Percentiles rank a stretch among this genome's conserved stretches.
Conservation (phyloP, 1,139 yeast species). For the Scheffersomyces segobiensis region DNA sequence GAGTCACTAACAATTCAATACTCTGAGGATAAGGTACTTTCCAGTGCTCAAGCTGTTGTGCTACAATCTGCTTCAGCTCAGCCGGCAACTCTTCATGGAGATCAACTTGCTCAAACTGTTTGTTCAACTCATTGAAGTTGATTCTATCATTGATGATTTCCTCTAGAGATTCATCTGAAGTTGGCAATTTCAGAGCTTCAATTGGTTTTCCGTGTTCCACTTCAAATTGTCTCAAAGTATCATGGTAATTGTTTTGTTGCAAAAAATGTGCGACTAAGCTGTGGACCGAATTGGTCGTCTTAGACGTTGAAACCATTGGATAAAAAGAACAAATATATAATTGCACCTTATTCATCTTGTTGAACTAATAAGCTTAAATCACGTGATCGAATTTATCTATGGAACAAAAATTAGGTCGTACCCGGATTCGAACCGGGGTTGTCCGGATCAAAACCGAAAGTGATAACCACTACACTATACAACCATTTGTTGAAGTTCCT, state of each 20-base stretch:
- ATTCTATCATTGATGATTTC: slow-evolving; percentile 53
- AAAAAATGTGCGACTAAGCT: slow-evolving; percentile 58
- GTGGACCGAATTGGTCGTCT: slow-evolving; percentile 21
- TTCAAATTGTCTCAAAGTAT: slow-evolving; percentile 51
- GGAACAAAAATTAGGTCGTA: slow-evolving; percentile 56
- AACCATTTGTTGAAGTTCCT: slow-evolving; percentile 22
- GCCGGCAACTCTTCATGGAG: slow-evolving; percentile 1
- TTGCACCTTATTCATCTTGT: background rate
- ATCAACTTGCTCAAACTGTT: slow-evolving; percentile 11
- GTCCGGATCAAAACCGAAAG: slow-evolving; percentile 38
- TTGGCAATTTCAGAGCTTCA: slow-evolving; percentile 15
- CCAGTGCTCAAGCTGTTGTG: slow-evolving; percentile 40
- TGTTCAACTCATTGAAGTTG: slow-evolving; percentile 28
- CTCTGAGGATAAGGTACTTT: slow-evolving; percentile 30
- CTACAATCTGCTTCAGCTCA: slow-evolving; percentile 9
- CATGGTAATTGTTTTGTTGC: slow-evolving; percentile 40
- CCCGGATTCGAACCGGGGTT: slow-evolving; percentile 67
- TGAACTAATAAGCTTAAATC: slow-evolving; percentile 12
- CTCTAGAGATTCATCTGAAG: slow-evolving; percentile 46
- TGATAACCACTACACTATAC: slow-evolving; percentile 55
- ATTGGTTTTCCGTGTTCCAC: slow-evolving; percentile 44
- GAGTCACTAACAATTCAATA: background rate
- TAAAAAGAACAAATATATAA: background rate
- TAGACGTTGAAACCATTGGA: background rate
- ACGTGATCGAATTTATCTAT: background rate